Evolutionary conservation across 306 rosid species (phyloP).

Genomic region (Alnus rubra): DNA sequence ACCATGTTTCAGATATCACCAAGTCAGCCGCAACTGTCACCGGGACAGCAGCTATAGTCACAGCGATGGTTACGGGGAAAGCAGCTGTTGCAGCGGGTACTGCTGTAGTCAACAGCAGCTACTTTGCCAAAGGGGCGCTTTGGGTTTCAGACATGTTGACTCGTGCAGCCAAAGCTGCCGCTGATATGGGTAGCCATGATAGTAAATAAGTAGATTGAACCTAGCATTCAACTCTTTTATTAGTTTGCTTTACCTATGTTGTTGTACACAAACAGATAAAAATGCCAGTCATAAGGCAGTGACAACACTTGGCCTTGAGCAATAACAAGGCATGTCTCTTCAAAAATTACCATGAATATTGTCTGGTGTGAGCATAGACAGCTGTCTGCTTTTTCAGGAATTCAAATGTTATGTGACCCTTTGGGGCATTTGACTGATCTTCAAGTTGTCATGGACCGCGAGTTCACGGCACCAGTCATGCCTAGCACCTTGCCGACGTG

Average conservation of each 20-base stretch:
- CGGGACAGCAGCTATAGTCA: slow-evolving; percentile 75
- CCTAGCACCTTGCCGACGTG: slow-evolving; percentile 2
- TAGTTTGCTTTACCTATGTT: neutral
- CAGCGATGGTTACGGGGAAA: slow-evolving; percentile 65
- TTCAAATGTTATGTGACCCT: neutral
- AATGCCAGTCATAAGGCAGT: neutral
- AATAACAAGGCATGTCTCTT: neutral
- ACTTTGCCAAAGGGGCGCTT: slow-evolving; percentile 89
- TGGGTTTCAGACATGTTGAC: slow-evolving; percentile 59
- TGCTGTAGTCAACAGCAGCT: slow-evolving; percentile 73
- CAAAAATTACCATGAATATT: neutral
- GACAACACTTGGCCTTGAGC: neutral
- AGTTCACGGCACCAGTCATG: slow-evolving; percentile 10
- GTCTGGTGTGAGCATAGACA: neutral
- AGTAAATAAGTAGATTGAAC: slow-evolving; percentile 14
- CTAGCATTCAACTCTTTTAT: neutral
- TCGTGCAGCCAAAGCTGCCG: slow-evolving; percentile 69
- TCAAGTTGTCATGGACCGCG: neutral
- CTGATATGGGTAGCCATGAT: slow-evolving; percentile 53
- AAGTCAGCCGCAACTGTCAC: slow-evolving; percentile 70
- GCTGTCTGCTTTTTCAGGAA: neutral
- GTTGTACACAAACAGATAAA: slow-evolving; percentile 8
- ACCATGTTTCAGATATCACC: slow-evolving; percentile 73
- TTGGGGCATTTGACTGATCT: neutral
- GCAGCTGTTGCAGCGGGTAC: slow-evolving; percentile 75